Evolutionary conservation across 805 yeast genomes (phyloP), one percentile per base, ranked within the genome.

Genomic region (Candida boidinii): DNA sequence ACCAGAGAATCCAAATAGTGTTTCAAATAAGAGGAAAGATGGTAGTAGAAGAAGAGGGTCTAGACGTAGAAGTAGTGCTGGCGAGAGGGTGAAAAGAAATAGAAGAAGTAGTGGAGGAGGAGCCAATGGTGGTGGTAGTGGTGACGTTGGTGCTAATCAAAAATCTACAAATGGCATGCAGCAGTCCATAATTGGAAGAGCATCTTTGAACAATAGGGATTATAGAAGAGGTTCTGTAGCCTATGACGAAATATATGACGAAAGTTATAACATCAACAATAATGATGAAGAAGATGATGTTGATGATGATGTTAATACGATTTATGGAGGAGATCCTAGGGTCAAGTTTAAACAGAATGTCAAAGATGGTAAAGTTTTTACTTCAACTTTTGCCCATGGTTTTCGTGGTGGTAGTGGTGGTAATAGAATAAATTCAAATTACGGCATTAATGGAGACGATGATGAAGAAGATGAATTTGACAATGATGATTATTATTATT

Each of bases 221-320:
- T 36, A 42, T 18, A 31, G 45, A 13, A 38, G 52, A 25, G 36
- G 53, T 20, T 49, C 56, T n/a, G n/a, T n/a, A n/a, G n/a, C n/a
- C n/a, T n/a, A n/a, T n/a, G n/a, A n/a, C n/a, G n/a, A n/a, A n/a
- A n/a, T n/a, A n/a, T n/a, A n/a, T 19, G 24, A 19, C 4, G 17
- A 7, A 7, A 24, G 26, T 14, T 23, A 18, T 24, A 13, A 7
- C 8, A 17, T 23, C 4, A 18, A 17, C 14, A 18, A 23, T 18
- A 36, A 37, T 13, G 46, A 58, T 4, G 52, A 49, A 20, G 56
- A 54, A 8, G 46, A 40, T 17, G 50, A 46, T n/a, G 50, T 50
- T 19, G 53, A 48, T 25, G 43, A 45, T 8, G 53, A 45, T 18
- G 46, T 37, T 4, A 17, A 23, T 39, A 32, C 19, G 44, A 37